Conservation (phyloP, 2,329 filamentous ascomycete species). For the Erysiphe pulchra region DNA sequence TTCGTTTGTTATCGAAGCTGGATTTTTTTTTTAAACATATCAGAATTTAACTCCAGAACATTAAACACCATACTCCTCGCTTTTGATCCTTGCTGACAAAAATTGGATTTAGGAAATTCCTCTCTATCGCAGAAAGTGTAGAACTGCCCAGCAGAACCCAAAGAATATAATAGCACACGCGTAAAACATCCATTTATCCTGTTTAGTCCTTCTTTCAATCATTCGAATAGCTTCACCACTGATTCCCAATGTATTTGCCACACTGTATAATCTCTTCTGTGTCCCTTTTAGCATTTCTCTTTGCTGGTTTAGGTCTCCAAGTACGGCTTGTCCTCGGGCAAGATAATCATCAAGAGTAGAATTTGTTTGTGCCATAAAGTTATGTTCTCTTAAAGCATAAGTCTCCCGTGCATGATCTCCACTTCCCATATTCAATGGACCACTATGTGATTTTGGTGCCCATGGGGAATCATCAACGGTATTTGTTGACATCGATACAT, state of each 20-base stretch:
- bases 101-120: background rate
- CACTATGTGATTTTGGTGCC: conserved; percentile 8
- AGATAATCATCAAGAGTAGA: conserved; percentile 81
- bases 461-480: conserved; percentile 8
- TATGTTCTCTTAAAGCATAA: conserved; percentile 72
- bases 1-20: too few relatives aligned
- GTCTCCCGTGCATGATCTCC: conserved; percentile 46
- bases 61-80: background rate
- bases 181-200: conserved; percentile 98
- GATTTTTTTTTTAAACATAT: too few relatives aligned
- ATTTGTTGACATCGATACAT: conserved; percentile 16
- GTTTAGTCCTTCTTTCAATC: conserved; percentile 72
- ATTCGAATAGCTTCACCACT: conserved; percentile 92
- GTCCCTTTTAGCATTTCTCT: conserved; percentile 88
- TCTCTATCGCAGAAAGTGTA: conserved; percentile 29
- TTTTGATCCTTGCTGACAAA: background rate
- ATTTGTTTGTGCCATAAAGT: conserved; percentile 62
- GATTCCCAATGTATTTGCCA: conserved; percentile 80
- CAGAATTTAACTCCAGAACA: too few relatives aligned
- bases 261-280: conserved; percentile 70
- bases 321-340: conserved; percentile 67
- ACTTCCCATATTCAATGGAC: conserved; percentile 20
- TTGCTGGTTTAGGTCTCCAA: conserved; percentile 72
- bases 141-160: conserved; percentile 68
- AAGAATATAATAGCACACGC: conserved; percentile 70